Conservation (phyloP, 2,329 filamentous ascomycete genomes). For the Ambrosiella cleistominuta region DNA sequence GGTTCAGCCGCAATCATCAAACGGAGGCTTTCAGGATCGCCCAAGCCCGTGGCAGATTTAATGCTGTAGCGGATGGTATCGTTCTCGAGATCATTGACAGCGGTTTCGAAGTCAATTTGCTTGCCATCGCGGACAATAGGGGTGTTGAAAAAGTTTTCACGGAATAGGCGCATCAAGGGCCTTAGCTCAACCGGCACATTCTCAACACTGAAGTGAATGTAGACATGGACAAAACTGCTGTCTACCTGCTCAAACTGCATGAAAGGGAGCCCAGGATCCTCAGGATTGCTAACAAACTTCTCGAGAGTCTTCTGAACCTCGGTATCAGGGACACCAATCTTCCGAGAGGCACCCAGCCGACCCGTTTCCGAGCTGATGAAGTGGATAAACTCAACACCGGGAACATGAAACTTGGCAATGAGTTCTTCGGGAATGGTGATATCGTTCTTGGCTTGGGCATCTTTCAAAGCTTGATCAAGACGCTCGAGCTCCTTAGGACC, state of each 20-base stretch:
- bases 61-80: conserved; percentile 78
- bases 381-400: conserved; percentile 76
- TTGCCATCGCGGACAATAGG: conserved; percentile 64
- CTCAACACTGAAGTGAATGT: conserved; percentile 62
- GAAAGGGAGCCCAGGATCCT: conserved; percentile 30
- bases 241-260: conserved; percentile 94
- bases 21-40: conserved; percentile 65
- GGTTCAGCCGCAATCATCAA: conserved; percentile 75
- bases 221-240: conserved; percentile 80
- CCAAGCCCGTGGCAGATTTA: conserved; percentile 47
- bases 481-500: conserved; percentile 66
- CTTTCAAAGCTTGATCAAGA: conserved; percentile 57
- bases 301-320: conserved; percentile 62
- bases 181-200: conserved; percentile 65
- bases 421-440: conserved; percentile 65
- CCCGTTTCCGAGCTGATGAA: conserved; percentile 83
- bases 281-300: conserved; percentile 27
- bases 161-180: conserved; percentile 69
- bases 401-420: conserved; percentile 68
- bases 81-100: conserved; percentile 77
- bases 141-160: conserved; percentile 86
- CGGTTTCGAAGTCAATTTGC: conserved; percentile 71
- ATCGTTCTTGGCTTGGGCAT: conserved; percentile 78
- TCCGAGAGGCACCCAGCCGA: conserved; percentile 58
- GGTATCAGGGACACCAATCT: conserved; percentile 50